These are phyloP conservation scores for Arachnomyces sp. DNA, from an alignment of 2,329 filamentous ascomycete species.

Conservation along the genomic window DNA sequence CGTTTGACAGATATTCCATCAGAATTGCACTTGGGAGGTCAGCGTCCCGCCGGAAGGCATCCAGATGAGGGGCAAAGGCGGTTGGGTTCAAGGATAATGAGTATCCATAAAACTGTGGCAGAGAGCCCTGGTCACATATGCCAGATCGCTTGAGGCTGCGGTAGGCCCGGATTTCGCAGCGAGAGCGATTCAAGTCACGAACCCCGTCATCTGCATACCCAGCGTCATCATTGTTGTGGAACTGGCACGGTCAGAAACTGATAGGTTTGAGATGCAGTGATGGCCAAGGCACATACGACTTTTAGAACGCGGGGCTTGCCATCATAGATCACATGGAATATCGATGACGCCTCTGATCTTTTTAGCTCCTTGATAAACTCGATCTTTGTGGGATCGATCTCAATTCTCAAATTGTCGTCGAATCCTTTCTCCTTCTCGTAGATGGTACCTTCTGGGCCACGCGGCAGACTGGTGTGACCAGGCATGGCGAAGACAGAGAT, in stretches of 20 bases:
- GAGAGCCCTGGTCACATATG: slow-evolving; percentile 9
- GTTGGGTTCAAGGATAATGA: slow-evolving; percentile 5
- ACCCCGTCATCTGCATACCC: slow-evolving; percentile 12
- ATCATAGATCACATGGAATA: slow-evolving; percentile 11
- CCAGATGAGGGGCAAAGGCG: slow-evolving; percentile 6
- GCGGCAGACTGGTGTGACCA: background rate
- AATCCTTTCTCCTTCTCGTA: slow-evolving; percentile 11
- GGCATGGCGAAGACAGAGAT: no score
- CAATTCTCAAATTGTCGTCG: slow-evolving; percentile 9
- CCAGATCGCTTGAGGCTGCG: slow-evolving; percentile 9
- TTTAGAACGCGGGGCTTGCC: slow-evolving; percentile 11
- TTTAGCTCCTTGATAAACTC: slow-evolving; percentile 10
- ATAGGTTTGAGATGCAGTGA: background rate
- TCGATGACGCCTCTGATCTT: slow-evolving; percentile 10
- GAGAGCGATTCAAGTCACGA: slow-evolving; percentile 12
- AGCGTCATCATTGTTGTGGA: slow-evolving; percentile 11
- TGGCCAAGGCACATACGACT: slow-evolving; percentile 10
- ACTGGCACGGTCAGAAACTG: slow-evolving; percentile 6
- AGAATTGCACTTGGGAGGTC: slow-evolving; percentile 8
- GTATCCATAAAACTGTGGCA: slow-evolving; percentile 12
- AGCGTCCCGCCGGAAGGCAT: slow-evolving; percentile 7
- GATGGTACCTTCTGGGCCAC: slow-evolving; percentile 8
- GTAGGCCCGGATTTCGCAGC: slow-evolving; percentile 12
- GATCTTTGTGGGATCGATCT: slow-evolving; percentile 9
- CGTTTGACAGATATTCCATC: slow-evolving; percentile 13